These are phyloP conservation scores for Micromonas commoda DNA, from an alignment of 139 green algal genomes.

Conservation along the genomic window DNA sequence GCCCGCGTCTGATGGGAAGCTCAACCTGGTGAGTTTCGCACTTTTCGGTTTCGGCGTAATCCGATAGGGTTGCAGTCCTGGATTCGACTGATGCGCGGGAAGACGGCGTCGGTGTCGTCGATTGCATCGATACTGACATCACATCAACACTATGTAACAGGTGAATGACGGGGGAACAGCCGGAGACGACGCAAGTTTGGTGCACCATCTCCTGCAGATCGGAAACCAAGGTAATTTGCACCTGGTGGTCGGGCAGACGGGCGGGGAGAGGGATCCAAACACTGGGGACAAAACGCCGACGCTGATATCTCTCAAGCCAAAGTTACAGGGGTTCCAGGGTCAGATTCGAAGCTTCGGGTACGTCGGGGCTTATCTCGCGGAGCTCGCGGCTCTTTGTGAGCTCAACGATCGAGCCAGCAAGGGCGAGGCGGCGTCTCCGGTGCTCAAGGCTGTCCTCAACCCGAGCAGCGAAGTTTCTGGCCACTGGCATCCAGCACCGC, in stretches of 20 bases:
- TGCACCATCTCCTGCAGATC: constrained; percentile 11
- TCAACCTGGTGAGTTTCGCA: neutral
- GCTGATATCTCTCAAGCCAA: neutral
- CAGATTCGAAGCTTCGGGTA: constrained; percentile 10
- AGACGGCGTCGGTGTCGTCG: no score
- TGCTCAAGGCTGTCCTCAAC: neutral
- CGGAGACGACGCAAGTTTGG: neutral
- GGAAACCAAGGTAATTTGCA: neutral
- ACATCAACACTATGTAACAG: no score
- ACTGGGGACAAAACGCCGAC: neutral
- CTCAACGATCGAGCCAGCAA: neutral
- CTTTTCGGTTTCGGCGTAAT: neutral
- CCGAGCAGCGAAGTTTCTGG: neutral
- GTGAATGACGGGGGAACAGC: no score
- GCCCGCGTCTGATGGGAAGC: neutral
- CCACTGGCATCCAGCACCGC: neutral
- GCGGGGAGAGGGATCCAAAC: neutral
- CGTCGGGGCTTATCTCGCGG: neutral
- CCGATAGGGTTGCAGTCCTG: neutral
- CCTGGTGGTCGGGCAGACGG: neutral
- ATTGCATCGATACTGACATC: no score
- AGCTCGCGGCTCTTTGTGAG: constrained; percentile 5
- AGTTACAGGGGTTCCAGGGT: neutral
- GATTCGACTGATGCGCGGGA: no score
- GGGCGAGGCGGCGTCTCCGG: neutral